Evolutionary conservation across 2,329 filamentous ascomycete genomes (phyloP).

Genomic region (Massarina eburnea): DNA sequence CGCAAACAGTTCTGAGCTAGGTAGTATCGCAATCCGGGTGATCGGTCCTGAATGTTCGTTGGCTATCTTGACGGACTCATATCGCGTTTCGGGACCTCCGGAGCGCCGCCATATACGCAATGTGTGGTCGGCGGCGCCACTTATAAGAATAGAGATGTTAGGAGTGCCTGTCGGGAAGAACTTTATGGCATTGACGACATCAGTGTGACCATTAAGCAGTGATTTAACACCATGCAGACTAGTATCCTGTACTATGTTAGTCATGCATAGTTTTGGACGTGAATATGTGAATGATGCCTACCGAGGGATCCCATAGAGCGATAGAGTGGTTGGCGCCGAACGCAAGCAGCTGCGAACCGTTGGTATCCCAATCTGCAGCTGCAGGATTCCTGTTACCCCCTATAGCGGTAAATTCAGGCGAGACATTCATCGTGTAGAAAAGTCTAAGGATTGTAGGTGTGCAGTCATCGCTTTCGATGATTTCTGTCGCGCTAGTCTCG

Average conservation of each 20-base stretch:
- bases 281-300: conserved; percentile 48
- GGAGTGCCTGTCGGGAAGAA: conserved; percentile 64
- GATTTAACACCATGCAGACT: conserved; percentile 60
- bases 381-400: conserved; percentile 90
- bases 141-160: conserved; percentile 64
- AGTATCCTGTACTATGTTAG: conserved; percentile 42
- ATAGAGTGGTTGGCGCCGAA: conserved; percentile 90
- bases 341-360: conserved; percentile 68
- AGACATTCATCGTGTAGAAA: conserved; percentile 32
- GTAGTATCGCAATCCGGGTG: conserved; percentile 60
- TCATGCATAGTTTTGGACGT: not conserved
- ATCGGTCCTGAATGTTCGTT: conserved; percentile 70
- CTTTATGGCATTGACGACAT: conserved; percentile 78
- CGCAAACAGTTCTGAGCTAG: conserved; percentile 53
- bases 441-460: conserved; percentile 1
- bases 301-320: conserved; percentile 80
- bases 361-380: conserved; percentile 82
- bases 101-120: conserved; percentile 63
- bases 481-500: conserved; percentile 30
- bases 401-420: conserved; percentile 63
- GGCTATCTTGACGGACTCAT: conserved; percentile 52
- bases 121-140: conserved; percentile 78
- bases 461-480: conserved; percentile 26
- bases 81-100: conserved; percentile 30
- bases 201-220: conserved; percentile 75